These are phyloP conservation scores for Phaeolepiota aurea DNA, from an alignment of 768 basidiomycete species.

Conservation along the genomic window DNA sequence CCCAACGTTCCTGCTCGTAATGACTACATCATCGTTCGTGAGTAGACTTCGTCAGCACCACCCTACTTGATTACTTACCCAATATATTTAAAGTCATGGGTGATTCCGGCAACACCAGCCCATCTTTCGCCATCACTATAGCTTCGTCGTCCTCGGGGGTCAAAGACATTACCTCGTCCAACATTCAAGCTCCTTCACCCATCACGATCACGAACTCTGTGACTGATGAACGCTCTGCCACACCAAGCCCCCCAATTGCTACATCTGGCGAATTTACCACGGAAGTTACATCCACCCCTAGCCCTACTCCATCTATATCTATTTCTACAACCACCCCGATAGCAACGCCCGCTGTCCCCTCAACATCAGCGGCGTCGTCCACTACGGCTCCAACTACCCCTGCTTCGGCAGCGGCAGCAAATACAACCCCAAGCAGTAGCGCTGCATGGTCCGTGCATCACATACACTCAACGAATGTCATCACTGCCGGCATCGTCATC, in stretches of 20 bases:
- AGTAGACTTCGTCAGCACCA: constrained; percentile 20
- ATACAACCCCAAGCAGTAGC: constrained; percentile 15
- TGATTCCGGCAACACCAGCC: constrained; percentile 57
- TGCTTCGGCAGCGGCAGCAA: constrained; percentile 3
- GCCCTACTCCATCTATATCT: neutral
- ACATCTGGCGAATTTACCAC: constrained; percentile 1
- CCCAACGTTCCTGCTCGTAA: constrained; percentile 33
- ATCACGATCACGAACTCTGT: constrained; percentile 22
- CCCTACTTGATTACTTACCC: neutral
- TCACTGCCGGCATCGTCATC: constrained; percentile 10
- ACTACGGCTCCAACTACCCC: constrained; percentile 8
- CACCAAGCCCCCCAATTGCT: constrained; percentile 7
- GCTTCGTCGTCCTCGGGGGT: constrained; percentile 12
- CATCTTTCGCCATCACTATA: constrained; percentile 47
- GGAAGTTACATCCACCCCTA: neutral
- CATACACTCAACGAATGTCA: constrained; percentile 8
- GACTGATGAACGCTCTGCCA: constrained; percentile 16
- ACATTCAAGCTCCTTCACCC: constrained; percentile 17
- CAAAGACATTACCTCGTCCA: constrained; percentile 9
- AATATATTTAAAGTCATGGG: constrained; percentile 42
- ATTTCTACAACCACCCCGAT: constrained; percentile 11
- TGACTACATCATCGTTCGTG: constrained; percentile 58
- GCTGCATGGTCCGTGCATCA: constrained; percentile 16
- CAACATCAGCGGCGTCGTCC: constrained; percentile 7
- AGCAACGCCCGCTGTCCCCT: constrained; percentile 5